phyloP scores from a whole-genome alignment of 306 rosid species.

The Boehmeria nivea region DNA sequence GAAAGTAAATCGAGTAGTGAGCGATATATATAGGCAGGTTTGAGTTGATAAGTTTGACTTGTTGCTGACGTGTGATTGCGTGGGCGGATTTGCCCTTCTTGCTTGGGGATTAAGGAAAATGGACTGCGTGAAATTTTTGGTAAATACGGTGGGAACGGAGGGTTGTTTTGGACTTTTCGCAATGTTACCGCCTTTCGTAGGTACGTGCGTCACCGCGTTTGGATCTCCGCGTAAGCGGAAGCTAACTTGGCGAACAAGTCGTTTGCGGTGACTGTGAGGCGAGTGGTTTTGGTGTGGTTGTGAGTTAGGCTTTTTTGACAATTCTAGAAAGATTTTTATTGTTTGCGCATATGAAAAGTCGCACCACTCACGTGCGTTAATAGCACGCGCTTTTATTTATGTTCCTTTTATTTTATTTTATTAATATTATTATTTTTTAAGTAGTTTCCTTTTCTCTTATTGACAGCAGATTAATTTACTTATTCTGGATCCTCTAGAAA shows the following conservation, averaged over 20 bases:
- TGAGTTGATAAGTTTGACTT: constrained; percentile 4
- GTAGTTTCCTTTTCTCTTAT: background rate
- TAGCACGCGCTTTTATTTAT: background rate
- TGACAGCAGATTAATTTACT: no score
- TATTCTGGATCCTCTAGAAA: no score
- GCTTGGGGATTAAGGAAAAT: constrained; percentile 12
- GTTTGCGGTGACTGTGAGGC: constrained; percentile 17
- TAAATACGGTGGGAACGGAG: background rate
- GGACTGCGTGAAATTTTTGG: background rate
- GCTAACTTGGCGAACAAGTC: constrained; percentile 5
- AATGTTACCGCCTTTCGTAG: background rate
- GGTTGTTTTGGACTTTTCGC: background rate
- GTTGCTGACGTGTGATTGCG: background rate
- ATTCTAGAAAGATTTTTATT: background rate
- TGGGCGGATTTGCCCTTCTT: constrained; percentile 1
- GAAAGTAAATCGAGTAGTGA: background rate
- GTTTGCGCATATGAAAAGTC: background rate
- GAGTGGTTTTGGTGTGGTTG: background rate
- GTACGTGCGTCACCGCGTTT: constrained; percentile 27
- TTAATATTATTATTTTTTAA: background rate
- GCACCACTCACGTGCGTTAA: constrained; percentile 6
- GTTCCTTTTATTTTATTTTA: background rate
- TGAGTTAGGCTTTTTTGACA: constrained; percentile 4
- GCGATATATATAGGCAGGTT: background rate
- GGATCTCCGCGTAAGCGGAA: constrained; percentile 8